Evolutionary conservation across 2,329 filamentous ascomycete species (phyloP).

Genomic region (Aspergillus sp.): DNA sequence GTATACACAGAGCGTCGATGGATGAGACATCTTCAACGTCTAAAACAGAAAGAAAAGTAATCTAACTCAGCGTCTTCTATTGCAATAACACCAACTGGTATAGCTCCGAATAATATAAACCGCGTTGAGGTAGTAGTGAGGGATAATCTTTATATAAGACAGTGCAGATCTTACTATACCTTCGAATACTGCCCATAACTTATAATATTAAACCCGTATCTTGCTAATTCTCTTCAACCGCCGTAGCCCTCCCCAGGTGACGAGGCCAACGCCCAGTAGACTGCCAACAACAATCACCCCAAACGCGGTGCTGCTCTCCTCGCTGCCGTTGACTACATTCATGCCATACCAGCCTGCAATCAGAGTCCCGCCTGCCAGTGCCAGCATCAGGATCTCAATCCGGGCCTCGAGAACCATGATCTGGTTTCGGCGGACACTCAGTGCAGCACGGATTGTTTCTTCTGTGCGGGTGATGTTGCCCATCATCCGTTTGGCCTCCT

Average conservation of each 20-base stretch:
- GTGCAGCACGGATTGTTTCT: slow-evolving; percentile 32
- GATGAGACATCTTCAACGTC: no score
- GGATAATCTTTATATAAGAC: no score
- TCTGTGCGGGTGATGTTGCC: slow-evolving; percentile 32
- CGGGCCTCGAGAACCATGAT: slow-evolving; percentile 41
- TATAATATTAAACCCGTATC: neutral
- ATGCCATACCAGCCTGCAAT: slow-evolving; percentile 39
- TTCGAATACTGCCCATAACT: no score
- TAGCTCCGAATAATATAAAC: no score
- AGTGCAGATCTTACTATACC: no score
- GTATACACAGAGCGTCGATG: no score
- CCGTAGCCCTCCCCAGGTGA: neutral
- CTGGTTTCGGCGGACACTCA: slow-evolving; percentile 39
- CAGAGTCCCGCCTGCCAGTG: slow-evolving; percentile 35
- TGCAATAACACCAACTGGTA: no score
- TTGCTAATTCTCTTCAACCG: neutral
- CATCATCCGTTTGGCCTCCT: slow-evolving; percentile 27
- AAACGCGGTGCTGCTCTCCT: slow-evolving; percentile 22
- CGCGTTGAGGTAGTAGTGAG: no score
- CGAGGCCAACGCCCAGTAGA: neutral
- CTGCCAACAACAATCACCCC: neutral
- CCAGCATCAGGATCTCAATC: slow-evolving; percentile 38
- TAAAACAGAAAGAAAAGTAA: no score
- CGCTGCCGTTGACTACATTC: slow-evolving; percentile 40
- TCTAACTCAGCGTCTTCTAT: no score